phyloP scores from a whole-genome alignment of 441 rosid genomes.

The Viola pubescens region DNA sequence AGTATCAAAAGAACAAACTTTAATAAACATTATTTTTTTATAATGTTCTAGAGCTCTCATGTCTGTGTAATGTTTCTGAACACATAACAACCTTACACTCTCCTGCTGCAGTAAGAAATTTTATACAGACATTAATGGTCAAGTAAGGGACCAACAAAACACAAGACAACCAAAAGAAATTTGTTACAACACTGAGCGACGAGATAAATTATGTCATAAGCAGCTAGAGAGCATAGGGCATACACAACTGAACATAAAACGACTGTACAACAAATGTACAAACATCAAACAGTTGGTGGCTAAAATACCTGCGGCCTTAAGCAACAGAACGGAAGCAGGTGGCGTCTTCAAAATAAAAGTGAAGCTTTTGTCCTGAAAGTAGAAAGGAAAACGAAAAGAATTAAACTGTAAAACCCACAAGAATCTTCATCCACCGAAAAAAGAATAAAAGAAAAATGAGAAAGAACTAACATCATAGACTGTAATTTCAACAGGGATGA shows the following conservation, averaged over 20 bases:
- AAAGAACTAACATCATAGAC: conserved; percentile 64
- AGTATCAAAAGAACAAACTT: too few species aligned
- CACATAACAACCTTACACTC: too few species aligned
- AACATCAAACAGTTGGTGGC: conserved; percentile 16
- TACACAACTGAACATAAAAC: background rate
- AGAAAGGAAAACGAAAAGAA: conserved; percentile 7
- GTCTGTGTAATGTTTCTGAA: too few species aligned
- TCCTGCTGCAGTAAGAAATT: too few species aligned
- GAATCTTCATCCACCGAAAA: background rate
- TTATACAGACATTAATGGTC: too few species aligned
- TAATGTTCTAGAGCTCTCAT: too few species aligned
- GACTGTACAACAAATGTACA: background rate
- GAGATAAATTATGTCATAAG: too few species aligned
- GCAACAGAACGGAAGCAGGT: conserved; percentile 84
- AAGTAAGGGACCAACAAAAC: too few species aligned
- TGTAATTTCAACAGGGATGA: conserved; percentile 91
- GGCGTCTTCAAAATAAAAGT: conserved; percentile 90
- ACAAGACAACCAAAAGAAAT: too few species aligned
- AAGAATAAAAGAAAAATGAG: background rate
- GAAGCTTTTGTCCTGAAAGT: conserved; percentile 78
- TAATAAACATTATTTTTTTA: too few species aligned
- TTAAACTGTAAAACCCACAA: background rate
- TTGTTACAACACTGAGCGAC: too few species aligned
- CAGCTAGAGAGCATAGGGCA: background rate
- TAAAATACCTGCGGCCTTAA: conserved; percentile 74